Evolutionary conservation across 352 stramenopile genomes (phyloP), one percentile per base, ranked within the genome.

Genomic region (Phytopythium kandeliae): DNA sequence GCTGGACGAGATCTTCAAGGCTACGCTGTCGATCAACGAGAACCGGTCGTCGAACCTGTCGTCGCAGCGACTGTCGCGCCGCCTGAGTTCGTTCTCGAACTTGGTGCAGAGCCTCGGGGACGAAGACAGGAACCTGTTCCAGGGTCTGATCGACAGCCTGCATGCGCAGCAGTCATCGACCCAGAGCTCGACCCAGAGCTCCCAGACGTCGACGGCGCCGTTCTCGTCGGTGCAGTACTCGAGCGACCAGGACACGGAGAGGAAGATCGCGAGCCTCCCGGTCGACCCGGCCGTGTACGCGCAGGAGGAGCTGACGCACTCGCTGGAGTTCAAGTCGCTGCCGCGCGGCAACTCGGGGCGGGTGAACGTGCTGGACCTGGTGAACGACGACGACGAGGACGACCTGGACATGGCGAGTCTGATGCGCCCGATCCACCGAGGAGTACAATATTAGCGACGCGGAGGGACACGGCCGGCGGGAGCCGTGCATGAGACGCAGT

Each of bases 1-100:
- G 61, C 62, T 91, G 36, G 80, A 91, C 42, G 80, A 91, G 51
- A 89, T 91, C 67, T 74, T 91, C 33, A 68, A 70, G 22, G 70
- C 78, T 4, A 72, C 78, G 0, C 65, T 89, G 22, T 91, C 74
- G 24, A 78, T 91, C 53, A 78, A 69, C 41, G 69, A 75, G 36
- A 85, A 87, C 17, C 54, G 41, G 17, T 38, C 57, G 21, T 50
- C 58, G 7, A 58, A 60, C 40, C 60, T 54, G 0, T 56, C 45
- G 34, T 63, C 44, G 16, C 63, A 26, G 44, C 69, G 42, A 30
- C 66, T 65, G 51, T 69, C 75, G 51, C 65, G 78, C 34, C 71
- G 63, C 33, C 62, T 68, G 21, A 69, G 78, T 21, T 83, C 67
- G 12, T 63, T 90, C 12, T 72, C 75, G 44, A 73, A 75, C 19